Evolutionary conservation across 1,284 basidiomycete genomes (phyloP).

Genomic region (Ustilago hordei): DNA sequence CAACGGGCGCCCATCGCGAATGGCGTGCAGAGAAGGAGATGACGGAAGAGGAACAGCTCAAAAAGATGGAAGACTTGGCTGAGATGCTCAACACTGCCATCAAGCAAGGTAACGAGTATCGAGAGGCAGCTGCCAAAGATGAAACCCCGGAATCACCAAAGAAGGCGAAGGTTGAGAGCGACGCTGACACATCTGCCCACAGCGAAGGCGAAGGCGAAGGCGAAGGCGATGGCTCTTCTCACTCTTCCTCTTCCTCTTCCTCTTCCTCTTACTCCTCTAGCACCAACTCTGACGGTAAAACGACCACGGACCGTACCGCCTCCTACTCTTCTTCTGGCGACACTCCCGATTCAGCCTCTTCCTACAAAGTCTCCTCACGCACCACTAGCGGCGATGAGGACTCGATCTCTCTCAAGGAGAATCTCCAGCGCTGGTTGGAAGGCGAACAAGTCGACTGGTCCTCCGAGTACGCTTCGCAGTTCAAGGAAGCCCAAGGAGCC

Average conservation of each 20-base stretch:
- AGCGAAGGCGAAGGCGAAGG: not conserved
- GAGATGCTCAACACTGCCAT: slow-evolving; percentile 51
- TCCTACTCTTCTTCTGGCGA: slow-evolving; percentile 37
- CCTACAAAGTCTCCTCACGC: slow-evolving; percentile 37
- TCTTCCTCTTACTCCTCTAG: slow-evolving; percentile 40
- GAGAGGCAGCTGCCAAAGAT: slow-evolving; percentile 9
- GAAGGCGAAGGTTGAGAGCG: slow-evolving; percentile 9
- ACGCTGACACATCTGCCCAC: slow-evolving; percentile 16
- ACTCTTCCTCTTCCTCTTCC: slow-evolving; percentile 30
- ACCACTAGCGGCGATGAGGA: slow-evolving; percentile 2
- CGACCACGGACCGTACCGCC: slow-evolving; percentile 31
- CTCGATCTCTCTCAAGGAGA: slow-evolving; percentile 44
- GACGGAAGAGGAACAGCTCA: slow-evolving; percentile 37
- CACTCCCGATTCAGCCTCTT: slow-evolving; percentile 17
- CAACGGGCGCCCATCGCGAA: slow-evolving; percentile 33
- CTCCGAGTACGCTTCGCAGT: slow-evolving; percentile 46
- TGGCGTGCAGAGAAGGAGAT: slow-evolving; percentile 49
- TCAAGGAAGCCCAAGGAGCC: slow-evolving; percentile 44
- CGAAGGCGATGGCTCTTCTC: slow-evolving; percentile 6
- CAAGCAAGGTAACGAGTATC: slow-evolving; percentile 30
- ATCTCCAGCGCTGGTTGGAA: slow-evolving; percentile 55
- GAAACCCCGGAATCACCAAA: not conserved
- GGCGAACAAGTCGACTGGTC: slow-evolving; percentile 59
- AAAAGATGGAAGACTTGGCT: slow-evolving; percentile 48
- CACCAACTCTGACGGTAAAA: slow-evolving; percentile 33